A percentile compares a stretch with the other conserved stretches of the same genome.
Evolutionary conservation across 2,329 filamentous ascomycete genomes (phyloP).

Genomic region (Botrytis aclada): DNA sequence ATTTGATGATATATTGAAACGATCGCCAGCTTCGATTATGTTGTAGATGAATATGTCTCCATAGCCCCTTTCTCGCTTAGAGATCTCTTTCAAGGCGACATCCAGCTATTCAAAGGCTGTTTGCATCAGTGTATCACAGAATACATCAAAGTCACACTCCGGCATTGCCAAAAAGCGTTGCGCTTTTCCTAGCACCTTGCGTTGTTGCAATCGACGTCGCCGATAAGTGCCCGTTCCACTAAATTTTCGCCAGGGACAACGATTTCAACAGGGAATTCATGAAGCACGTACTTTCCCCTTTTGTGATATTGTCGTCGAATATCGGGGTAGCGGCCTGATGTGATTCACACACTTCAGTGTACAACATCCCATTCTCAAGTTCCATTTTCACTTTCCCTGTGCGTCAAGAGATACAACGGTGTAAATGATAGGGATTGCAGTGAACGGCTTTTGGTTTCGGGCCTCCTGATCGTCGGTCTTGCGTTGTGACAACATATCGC

Average conservation of each 20-base stretch:
- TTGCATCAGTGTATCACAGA: neutral
- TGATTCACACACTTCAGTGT: too few relatives aligned
- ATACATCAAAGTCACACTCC: neutral
- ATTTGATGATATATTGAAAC: neutral
- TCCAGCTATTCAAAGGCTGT: neutral
- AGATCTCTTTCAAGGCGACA: neutral
- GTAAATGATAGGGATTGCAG: neutral
- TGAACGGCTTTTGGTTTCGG: neutral
- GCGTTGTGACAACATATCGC: fast-evolving
- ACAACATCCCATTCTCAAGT: neutral
- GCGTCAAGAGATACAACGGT: neutral
- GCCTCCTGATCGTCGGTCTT: neutral
- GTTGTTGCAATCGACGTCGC: neutral
- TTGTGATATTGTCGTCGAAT: neutral
- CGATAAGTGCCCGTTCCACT: neutral
- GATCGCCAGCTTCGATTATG: neutral
- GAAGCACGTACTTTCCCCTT: neutral
- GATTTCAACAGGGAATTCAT: neutral
- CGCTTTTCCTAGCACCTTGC: neutral
- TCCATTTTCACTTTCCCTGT: neutral
- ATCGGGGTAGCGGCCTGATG: too few relatives aligned
- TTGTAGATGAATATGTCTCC: neutral
- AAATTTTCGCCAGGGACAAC: neutral
- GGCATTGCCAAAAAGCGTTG: neutral
- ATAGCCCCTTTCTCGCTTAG: neutral